Evolutionary conservation across 2,329 filamentous ascomycete genomes (phyloP), one percentile per base, ranked within the genome.

Genomic region (Paecilomyces niveus): DNA sequence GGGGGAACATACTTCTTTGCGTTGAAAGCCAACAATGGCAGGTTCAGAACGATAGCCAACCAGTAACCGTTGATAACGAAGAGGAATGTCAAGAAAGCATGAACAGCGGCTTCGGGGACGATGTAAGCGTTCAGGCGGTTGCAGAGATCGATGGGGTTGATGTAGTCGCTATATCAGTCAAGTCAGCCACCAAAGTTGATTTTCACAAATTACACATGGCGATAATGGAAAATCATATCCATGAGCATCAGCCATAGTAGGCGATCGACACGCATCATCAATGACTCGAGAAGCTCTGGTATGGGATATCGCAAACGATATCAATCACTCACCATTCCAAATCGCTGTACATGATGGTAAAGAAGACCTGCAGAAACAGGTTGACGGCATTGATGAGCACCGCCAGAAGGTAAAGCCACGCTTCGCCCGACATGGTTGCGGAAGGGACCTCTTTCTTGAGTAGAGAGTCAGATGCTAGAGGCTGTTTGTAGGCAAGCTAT

Each of bases 291-390:
- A 51, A 24, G 53, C 8, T 15, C 21, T 50, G 26, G n/a, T 22
- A 54, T 35, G 21, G 35, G 7, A 13, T 8, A n/a, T 58, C 21
- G 15, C 15, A 33, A 32, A 52, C 31, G 15, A n/a, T 8, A 15
- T 35, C 11, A 15, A 35, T n/a, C 35, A 83, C 90, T 72, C 81
- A 96, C 92, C 94, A 99, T 89, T 99, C 94, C 71, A 99, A 80
- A 84, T 99, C 94, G 78, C 91, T 96, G 81, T 97, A 99, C 95
- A 99, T 99, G 74, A 99, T 99, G 59, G 94, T 99, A 82, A 99
- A 99, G 85, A 99, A 99, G 70, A 99, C 94, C 82, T 99, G 95
- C 59, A 99, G 85, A 80, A 99, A 99, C 73, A 99, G 85, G 83
- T 99, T 99, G 86, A 99, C 92, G 81, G 94, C 94, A 82, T 99